Evolutionary conservation across 2,329 filamentous ascomycete genomes (phyloP).

Genomic region (Sarocladium strictum): DNA sequence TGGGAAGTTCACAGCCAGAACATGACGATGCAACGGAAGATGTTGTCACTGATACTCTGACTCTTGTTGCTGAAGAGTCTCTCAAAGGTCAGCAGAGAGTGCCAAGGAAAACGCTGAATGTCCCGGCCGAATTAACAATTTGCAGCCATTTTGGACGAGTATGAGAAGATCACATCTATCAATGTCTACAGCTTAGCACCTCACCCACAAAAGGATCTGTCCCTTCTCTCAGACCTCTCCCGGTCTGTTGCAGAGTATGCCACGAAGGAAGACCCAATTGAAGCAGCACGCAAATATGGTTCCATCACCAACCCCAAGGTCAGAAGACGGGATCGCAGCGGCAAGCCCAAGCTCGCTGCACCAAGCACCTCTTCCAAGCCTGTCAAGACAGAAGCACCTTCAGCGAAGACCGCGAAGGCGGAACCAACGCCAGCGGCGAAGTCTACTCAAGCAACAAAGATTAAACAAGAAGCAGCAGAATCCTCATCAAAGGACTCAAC

Average conservation of each 20-base stretch:
- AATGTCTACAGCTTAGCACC: conserved; percentile 84
- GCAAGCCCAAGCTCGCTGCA: conserved; percentile 11
- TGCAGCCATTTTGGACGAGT: conserved; percentile 59
- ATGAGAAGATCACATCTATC: conserved; percentile 68
- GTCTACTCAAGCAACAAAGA: conserved; percentile 9
- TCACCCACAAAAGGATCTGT: conserved; percentile 56
- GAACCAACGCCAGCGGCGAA: conserved; percentile 17
- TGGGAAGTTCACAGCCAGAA: conserved; percentile 60
- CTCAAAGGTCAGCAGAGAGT: conserved; percentile 54
- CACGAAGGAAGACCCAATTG: conserved; percentile 51
- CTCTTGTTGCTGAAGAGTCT: conserved; percentile 66
- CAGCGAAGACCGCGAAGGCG: conserved; percentile 13
- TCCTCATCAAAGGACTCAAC: conserved; percentile 18
- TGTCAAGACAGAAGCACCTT: conserved; percentile 17
- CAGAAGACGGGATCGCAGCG: conserved; percentile 40
- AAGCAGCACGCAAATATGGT: conserved; percentile 59
- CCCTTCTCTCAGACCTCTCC: conserved; percentile 64
- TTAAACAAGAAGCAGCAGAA: conserved; percentile 12
- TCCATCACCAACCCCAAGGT: conserved; percentile 69
- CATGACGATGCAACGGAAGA: conserved; percentile 38
- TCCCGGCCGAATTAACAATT: background rate
- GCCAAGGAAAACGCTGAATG: no score
- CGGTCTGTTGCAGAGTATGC: conserved; percentile 54
- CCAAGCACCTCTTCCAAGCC: conserved; percentile 14
- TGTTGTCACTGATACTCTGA: conserved; percentile 51